Evolutionary conservation across 495 filamentous ascomycete species (phyloP), one percentile per base, ranked within the genome.

Genomic region (Umbilicaria muhlenbergii): DNA sequence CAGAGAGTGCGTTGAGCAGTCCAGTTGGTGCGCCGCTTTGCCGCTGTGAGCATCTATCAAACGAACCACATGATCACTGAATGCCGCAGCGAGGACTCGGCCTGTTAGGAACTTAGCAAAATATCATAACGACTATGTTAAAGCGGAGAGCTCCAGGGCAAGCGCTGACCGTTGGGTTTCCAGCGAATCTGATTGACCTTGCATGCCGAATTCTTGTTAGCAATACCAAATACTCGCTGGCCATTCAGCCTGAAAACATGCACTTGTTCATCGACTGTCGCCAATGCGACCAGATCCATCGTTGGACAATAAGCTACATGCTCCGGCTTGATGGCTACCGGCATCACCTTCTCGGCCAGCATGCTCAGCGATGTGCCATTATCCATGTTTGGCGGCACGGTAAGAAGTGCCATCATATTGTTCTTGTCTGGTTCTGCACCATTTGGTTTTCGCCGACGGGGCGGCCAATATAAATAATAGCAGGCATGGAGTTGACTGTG

Each of bases 231-330:
- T 2, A 81, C 77, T 4, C 69, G 63, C 52, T 81, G 78, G 0
- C 77, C 77, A 42, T 82, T 86, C 39, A 84, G 51, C 49, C 85
- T 65, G 53, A 74, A 82, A 11, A 82, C 72, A 42, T 70, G 60
- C 33, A 85, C 55, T 42, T 76, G 66, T 19, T 77, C 70, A 45
- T 80, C 73, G 12, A 71, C 62, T 3, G 78, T 78, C n/a, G 77
- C 80, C 32, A 85, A 63, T 11, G 78, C 79, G 34, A 85, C 63
- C 42, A 94, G 69, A 61, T 91, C 83, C 73, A 89, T 83, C 18
- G 75, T 75, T 10, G 86, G 86, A 62, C 84, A 89, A 59, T 81
- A 85, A 13, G 80, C 66, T 28, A 87, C 54, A 41, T 76, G 68
- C 43, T 63, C 59, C 36, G 67, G 48, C 45, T 77, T 72, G 50